Evolutionary conservation across 257 asterid species (phyloP), one percentile per base, ranked within the genome.

Genomic region (Solanum ahanhuiri): DNA sequence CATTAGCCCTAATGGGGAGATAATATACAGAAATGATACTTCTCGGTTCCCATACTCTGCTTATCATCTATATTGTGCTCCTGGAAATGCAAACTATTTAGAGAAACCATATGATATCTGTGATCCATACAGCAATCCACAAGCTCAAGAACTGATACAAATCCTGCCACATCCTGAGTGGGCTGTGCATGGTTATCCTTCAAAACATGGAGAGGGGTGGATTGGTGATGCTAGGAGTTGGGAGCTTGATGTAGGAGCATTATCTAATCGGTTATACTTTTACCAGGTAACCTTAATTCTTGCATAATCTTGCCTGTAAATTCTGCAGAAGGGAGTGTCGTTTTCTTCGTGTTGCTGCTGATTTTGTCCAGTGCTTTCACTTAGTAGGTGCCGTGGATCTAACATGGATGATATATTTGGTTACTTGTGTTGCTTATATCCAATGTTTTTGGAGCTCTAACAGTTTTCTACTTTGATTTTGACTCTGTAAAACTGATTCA

Each of bases 61-160:
- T 37, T 95, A 95, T 86, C 98, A 95, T 89, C 95, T 95, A 37
- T 94, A 94, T 63, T 95, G 98, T 86, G 92, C 97, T n/a, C 98
- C 98, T 1, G 98, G 98, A 45, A 95, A 95, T 85, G 98, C 92
- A 3, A 81, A 91, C 54, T 86, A 88, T 87, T 85, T 94, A 60
- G 96, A 94, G 83, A 88, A 90, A 51, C 98, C 98, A 11, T 91
- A 87, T 57, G 98, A 95, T 83, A 93, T 95, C 58, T 95, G 98
- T 86, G 98, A 94, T 84, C 98, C 98, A 31, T 95, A 95, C 57
- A 95, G 97, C 93, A 95, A 95, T 84, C 98, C 98, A 18, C 98
- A 95, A 91, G 98, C 97, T 10, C 98, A 95, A 90, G 98, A 95
- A 77, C 86, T 95, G 83, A 91, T 95, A 82, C 98, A 95, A 86